Evolutionary conservation across 805 yeast genomes (phyloP), one percentile per base, ranked within the genome.

Genomic region (Clavispora fructus): DNA sequence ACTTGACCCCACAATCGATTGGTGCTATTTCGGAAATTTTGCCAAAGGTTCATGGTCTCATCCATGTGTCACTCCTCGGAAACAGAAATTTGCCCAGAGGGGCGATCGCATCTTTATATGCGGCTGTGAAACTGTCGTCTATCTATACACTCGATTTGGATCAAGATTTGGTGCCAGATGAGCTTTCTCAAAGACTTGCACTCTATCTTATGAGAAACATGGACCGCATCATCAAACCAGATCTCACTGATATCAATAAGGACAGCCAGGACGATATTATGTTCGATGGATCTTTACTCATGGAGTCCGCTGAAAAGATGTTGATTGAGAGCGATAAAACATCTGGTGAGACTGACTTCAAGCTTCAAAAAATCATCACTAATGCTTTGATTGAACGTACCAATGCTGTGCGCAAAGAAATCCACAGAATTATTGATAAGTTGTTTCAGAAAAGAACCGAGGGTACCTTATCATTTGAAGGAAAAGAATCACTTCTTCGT

Each of bases 271-370:
- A 71, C 60, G 92, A 86, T 52, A 69, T 86, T 41, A 74, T 86
- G 62, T 84, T 82, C 60, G 92, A 85, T 65, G 94, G 92, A 6
- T 77, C 89, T 0, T 67, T 86, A 46, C 71, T 86, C 41, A 82
- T 88, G 56, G 84, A 83, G 60, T 78, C 88, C 2, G 92, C 91
- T 0, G 89, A 82, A 50, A 78, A 79, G 48, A 63, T 86, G 45
- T 63, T 86, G 45, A 78, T 71, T 32, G 64, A 60, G 35, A 47
- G 52, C 25, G 57, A 46, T 39, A 55, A 46, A 45, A 29, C 19
- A 11, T 49, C 46, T 1, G 52, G 56, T 16, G 53, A 59, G 35
- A 71, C 64, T 30, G 74, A 73, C 44, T 50, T 60, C 27, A 68
- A 70, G 47, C 57, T 71, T 17, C 76, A 75, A 49, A 66, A 63